A percentile compares a stretch with the other conserved stretches of the same genome.
phyloP scores from a whole-genome alignment of 495 filamentous ascomycete genomes.

The Aspergillus bertholletiae region DNA sequence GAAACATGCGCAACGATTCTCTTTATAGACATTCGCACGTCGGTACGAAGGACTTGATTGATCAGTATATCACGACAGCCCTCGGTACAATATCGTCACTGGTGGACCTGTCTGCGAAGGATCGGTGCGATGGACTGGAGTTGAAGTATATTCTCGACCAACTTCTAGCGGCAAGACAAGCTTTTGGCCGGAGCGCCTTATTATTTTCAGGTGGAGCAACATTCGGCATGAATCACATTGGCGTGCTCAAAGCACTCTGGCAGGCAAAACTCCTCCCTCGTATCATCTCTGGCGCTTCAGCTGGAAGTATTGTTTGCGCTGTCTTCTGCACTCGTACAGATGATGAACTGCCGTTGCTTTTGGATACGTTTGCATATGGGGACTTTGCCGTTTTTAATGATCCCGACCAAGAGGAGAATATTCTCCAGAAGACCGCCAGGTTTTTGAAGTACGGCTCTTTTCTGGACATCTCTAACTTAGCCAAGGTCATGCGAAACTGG shows the following conservation, averaged over 20 bases:
- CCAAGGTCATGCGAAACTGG: slow-evolving; percentile 71
- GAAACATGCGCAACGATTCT: slow-evolving; percentile 77
- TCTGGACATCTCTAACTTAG: slow-evolving; percentile 78
- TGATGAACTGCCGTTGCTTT: slow-evolving; percentile 71
- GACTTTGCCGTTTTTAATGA: slow-evolving; percentile 83
- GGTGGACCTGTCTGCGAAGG: slow-evolving; percentile 58
- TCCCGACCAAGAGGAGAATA: slow-evolving; percentile 61
- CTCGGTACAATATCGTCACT: slow-evolving; percentile 67
- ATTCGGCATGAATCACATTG: slow-evolving; percentile 95
- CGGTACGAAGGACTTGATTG: slow-evolving; percentile 83
- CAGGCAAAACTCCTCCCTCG: slow-evolving; percentile 74
- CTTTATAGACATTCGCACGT: slow-evolving; percentile 83
- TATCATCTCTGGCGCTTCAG: slow-evolving; percentile 91
- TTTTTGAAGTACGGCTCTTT: slow-evolving; percentile 79
- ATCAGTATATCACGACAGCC: slow-evolving; percentile 78
- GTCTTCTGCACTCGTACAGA: slow-evolving; percentile 83
- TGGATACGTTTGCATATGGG: slow-evolving; percentile 73
- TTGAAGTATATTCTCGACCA: slow-evolving; percentile 67
- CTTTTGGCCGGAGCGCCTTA: slow-evolving; percentile 84
- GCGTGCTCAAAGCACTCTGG: slow-evolving; percentile 83
- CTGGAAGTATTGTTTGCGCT: slow-evolving; percentile 88
- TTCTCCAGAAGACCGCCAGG: slow-evolving; percentile 66
- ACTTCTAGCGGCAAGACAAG: slow-evolving; percentile 74
- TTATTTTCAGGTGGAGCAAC: slow-evolving; percentile 88
- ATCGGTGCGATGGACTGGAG: slow-evolving; percentile 52